Evolutionary conservation across 257 asterid species (phyloP), one percentile per base, ranked within the genome.

Genomic region (Schizonepeta tenuifolia): DNA sequence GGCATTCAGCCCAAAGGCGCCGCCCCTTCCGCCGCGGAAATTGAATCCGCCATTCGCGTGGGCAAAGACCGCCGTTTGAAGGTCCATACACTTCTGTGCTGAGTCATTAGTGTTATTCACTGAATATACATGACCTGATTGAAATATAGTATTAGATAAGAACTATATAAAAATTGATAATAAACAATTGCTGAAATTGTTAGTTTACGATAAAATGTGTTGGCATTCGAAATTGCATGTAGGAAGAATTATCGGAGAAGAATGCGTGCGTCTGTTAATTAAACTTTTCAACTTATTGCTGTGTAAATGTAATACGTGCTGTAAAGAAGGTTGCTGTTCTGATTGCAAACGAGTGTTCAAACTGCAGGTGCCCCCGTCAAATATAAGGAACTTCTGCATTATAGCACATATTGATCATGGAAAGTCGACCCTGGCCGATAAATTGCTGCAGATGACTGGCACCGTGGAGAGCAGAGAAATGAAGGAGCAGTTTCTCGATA

Each of bases 331-430:
- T 9, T 18, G 43, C 59, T 26, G 24, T 44, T 44, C 61, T 43
- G 78, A 55, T 60, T 70, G 20, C 38, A 44, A 63, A 59, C 46
- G 38, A 24, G 47, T 54, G 33, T 70, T 54, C 3, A 44, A 28
- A 67, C 50, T 71, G 69, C 80, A 93, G 98, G 98, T 91, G 72
- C 96, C 96, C 0, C 83, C 82, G 65, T 76, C 87, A 17, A 94
- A 86, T 67, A 90, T 94, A 58, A 89, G 99, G 87, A 94, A 94
- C 77, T 94, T 94, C 84, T 65, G 89, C 75, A 94, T 94, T 47
- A 94, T 94, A 69, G 99, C 99, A 6, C 99, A 94, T 75, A 94
- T 94, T 35, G 99, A 94, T 79, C 99, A 94, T 73, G 98, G 99
- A 58, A 94, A 94, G 77, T 94, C 99, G 21, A 95, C 99, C 0